phyloP scores from a whole-genome alignment of 78 protist genomes.

The Mastigamoeba balamuthi region DNA sequence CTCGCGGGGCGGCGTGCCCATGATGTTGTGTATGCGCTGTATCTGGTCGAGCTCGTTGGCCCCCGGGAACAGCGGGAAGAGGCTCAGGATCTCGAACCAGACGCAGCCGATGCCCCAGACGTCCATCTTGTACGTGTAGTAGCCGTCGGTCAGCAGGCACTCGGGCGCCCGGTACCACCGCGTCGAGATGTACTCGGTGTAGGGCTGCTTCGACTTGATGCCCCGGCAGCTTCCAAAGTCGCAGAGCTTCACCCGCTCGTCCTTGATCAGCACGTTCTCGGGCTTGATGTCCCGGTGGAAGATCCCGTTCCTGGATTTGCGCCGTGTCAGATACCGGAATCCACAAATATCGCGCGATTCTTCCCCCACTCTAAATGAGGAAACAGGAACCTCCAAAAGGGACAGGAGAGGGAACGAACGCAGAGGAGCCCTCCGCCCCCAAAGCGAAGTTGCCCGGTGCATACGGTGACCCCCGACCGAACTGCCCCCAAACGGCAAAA shows the following conservation, averaged over 20 bases:
- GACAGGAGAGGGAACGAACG: no score
- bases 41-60: conserved; percentile 87
- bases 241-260: conserved; percentile 65
- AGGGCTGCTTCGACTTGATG: conserved; percentile 76
- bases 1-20: conserved; percentile 78
- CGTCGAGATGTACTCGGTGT: conserved; percentile 86
- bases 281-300: conserved; percentile 92
- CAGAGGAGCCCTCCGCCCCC: no score
- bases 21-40: conserved; percentile 64
- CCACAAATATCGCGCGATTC: no score
- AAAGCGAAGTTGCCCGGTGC: no score
- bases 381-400: no score
- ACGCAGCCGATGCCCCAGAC: conserved; percentile 77
- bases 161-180: conserved; percentile 88
- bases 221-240: conserved; percentile 86
- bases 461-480: no score
- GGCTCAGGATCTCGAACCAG: conserved; percentile 49
- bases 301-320: conserved; percentile 65
- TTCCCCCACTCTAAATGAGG: no score
- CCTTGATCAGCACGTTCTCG: conserved; percentile 73
- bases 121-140: conserved; percentile 85
- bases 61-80: conserved; percentile 88
- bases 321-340: no score
- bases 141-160: conserved; percentile 84
- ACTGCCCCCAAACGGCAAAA: no score